Evolutionary conservation across 768 basidiomycete species (phyloP).

Genomic region (Mrakia hoshinonis): DNA sequence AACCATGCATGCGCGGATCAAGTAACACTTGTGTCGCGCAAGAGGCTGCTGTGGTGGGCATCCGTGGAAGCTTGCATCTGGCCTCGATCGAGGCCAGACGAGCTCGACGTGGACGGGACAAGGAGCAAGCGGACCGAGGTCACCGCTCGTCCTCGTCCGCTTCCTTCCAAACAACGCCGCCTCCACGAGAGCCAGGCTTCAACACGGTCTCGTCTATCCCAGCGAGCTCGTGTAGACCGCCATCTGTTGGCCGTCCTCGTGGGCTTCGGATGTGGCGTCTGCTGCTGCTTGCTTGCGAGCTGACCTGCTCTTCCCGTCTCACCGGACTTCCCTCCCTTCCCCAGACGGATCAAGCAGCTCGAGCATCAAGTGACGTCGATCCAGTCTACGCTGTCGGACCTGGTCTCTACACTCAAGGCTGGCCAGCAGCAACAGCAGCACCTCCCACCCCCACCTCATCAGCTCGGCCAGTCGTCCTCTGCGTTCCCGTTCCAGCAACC

Average conservation of each 20-base stretch:
- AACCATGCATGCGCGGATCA: no score
- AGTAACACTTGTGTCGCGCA: no score
- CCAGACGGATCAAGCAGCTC: constrained; percentile 79
- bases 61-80: no score
- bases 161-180: no score
- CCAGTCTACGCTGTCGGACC: constrained; percentile 67
- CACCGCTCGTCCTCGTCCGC: no score
- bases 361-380: constrained; percentile 62
- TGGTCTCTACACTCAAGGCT: constrained; percentile 64
- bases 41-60: no score
- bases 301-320: background rate
- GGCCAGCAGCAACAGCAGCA: constrained; percentile 21
- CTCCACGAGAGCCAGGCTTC: no score
- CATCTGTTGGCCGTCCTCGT: constrained; percentile 24
- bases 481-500: constrained; percentile 4
- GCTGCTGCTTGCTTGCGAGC: background rate
- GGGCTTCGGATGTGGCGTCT: background rate
- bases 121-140: no score
- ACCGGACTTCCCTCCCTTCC: constrained; percentile 10
- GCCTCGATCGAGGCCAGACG: constrained; percentile 26
- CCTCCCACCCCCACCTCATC: constrained; percentile 21
- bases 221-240: no score
- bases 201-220: no score
- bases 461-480: constrained; percentile 27
- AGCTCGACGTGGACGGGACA: no score